Evolutionary conservation across 371 early-diverging fungal species (phyloP).

Genomic region (Zopfochytrium polystomum): DNA sequence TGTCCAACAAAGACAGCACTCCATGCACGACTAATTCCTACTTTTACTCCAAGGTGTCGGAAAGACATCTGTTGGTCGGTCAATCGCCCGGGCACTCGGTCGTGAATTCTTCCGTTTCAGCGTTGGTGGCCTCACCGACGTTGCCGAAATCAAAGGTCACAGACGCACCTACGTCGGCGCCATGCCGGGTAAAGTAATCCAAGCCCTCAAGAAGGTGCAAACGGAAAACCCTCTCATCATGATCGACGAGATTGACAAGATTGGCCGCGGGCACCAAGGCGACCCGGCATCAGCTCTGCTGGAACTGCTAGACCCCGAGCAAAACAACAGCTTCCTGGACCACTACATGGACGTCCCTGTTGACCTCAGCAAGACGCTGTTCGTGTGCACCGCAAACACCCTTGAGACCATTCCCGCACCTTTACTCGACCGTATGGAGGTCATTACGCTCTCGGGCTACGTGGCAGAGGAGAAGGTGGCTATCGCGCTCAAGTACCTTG

Average conservation of each 20-base stretch:
- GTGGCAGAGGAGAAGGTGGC: constrained; percentile 94
- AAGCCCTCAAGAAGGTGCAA: constrained; percentile 95
- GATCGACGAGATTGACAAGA: constrained; percentile 97
- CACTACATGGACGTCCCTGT: constrained; percentile 98
- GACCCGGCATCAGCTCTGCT: constrained; percentile 95
- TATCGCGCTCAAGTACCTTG: constrained; percentile 88
- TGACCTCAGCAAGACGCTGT: constrained; percentile 92
- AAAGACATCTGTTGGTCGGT: constrained; percentile 96
- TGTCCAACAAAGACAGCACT: neutral
- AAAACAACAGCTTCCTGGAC: constrained; percentile 93
- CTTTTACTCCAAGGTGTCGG: constrained; percentile 68
- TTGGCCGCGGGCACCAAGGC: constrained; percentile 94
- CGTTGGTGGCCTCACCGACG: constrained; percentile 95
- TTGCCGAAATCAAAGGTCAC: constrained; percentile 98
- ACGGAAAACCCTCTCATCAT: constrained; percentile 94
- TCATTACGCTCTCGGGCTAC: constrained; percentile 92
- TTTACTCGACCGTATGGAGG: constrained; percentile 95
- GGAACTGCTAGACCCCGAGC: constrained; percentile 95
- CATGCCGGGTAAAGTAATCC: constrained; percentile 98
- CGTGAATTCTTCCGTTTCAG: constrained; percentile 94
- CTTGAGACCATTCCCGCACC: constrained; percentile 95
- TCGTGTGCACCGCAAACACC: constrained; percentile 96
- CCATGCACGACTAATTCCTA: neutral
- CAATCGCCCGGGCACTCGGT: constrained; percentile 89
- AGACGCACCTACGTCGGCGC: constrained; percentile 97